Evolutionary conservation across 352 stramenopile species (phyloP).

Genomic region (Peronosclerospora sorghi): DNA sequence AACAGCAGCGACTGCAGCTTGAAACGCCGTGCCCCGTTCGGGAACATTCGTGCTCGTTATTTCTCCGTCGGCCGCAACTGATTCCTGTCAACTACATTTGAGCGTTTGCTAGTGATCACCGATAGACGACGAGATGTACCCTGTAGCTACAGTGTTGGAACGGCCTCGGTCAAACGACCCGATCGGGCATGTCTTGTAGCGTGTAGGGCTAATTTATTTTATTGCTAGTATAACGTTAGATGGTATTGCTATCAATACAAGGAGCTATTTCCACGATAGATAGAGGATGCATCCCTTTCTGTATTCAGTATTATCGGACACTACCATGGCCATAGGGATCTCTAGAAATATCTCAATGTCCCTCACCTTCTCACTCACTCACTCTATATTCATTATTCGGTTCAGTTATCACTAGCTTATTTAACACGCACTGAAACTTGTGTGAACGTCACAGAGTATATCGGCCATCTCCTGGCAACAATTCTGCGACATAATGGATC

Average conservation of each 20-base stretch:
- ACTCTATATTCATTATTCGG: slow-evolving; percentile 3
- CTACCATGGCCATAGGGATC: too few relatives aligned
- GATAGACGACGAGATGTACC: neutral
- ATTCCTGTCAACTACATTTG: slow-evolving; percentile 41
- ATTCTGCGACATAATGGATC: too few relatives aligned
- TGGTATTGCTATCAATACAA: slow-evolving; percentile 14
- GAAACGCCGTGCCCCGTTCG: slow-evolving; percentile 1
- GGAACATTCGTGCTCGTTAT: slow-evolving; percentile 21
- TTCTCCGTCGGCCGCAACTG: slow-evolving; percentile 28
- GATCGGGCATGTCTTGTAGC: neutral
- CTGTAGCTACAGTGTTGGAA: slow-evolving; percentile 7
- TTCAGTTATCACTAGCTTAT: slow-evolving; percentile 1
- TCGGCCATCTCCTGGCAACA: too few relatives aligned
- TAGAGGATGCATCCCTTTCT: neutral
- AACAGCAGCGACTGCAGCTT: slow-evolving; percentile 4
- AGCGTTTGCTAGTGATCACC: neutral
- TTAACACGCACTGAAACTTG: neutral
- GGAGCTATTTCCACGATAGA: neutral
- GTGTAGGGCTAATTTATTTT: slow-evolving; percentile 20
- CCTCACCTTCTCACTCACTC: neutral
- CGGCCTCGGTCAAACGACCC: slow-evolving; percentile 3
- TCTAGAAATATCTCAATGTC: too few relatives aligned
- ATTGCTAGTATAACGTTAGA: slow-evolving; percentile 4
- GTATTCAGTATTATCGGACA: neutral
- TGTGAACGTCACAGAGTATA: too few relatives aligned